These are phyloP conservation scores for Clathrus columnatus DNA, from an alignment of 768 basidiomycete genomes.

Conservation along the genomic window DNA sequence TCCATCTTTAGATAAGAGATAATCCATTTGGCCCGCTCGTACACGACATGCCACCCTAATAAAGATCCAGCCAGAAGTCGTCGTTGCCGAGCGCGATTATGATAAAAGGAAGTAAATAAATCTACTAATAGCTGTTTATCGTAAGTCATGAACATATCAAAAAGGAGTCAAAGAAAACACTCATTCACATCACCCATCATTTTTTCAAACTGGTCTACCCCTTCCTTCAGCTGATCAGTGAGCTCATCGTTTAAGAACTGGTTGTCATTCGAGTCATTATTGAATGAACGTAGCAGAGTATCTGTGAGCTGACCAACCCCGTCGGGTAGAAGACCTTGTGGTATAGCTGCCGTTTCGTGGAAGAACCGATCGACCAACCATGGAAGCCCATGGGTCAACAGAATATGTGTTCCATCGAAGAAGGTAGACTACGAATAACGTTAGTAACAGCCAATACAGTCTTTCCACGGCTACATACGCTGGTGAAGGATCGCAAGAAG, in stretches of 20 bases:
- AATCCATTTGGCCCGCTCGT: neutral
- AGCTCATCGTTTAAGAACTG: neutral
- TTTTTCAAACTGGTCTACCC: constrained; percentile 10
- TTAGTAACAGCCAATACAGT: constrained; percentile 9
- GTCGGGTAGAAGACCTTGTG: constrained; percentile 11
- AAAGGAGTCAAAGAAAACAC: neutral
- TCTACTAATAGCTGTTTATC: constrained; percentile 43
- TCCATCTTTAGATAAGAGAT: neutral
- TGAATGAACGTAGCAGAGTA: neutral
- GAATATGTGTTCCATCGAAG: constrained; percentile 45
- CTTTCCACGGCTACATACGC: constrained; percentile 32
- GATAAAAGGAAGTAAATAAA: constrained; percentile 54
- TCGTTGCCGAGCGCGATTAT: constrained; percentile 59
- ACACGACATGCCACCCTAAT: constrained; percentile 49
- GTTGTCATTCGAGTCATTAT: neutral
- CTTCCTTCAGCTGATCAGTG: neutral
- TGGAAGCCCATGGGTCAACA: constrained; percentile 39
- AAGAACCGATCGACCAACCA: constrained; percentile 62
- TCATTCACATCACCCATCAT: constrained; percentile 6
- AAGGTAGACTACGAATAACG: constrained; percentile 39
- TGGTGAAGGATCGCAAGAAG: constrained; percentile 55
- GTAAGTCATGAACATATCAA: neutral
- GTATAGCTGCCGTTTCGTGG: constrained; percentile 48
- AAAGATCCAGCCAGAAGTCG: constrained; percentile 56
- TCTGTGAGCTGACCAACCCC: neutral